phyloP scores from a whole-genome alignment of 75 land plant species.

The Cupressus sempervirens region DNA sequence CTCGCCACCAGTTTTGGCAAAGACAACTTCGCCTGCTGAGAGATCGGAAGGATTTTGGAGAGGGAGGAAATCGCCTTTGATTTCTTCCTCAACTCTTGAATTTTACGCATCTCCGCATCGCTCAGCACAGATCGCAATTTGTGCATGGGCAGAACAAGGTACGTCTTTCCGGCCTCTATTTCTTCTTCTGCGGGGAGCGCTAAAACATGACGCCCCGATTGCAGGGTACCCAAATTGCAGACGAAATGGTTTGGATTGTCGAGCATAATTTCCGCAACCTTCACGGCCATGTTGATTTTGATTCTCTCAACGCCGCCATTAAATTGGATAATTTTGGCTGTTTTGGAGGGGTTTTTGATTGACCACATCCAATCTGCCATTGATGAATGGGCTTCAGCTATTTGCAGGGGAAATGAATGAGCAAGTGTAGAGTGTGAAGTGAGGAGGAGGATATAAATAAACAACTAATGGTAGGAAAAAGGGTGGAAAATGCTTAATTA shows the following conservation, averaged over 20 bases:
- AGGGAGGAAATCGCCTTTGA: no score
- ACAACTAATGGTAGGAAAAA: no score
- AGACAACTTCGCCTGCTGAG: no score
- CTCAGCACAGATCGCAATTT: conserved; percentile 45
- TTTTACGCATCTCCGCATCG: conserved; percentile 19
- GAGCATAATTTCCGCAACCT: conserved; percentile 53
- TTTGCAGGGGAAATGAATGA: no score
- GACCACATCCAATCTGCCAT: background rate
- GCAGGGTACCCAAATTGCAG: conserved; percentile 35
- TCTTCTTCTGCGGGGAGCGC: conserved; percentile 43
- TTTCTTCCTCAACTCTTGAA: no score
- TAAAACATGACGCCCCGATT: conserved; percentile 26
- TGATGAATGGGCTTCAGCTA: no score
- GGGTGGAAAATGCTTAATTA: no score
- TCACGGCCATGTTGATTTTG: conserved; percentile 16
- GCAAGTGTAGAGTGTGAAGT: no score
- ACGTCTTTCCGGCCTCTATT: conserved; percentile 30
- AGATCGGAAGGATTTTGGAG: no score
- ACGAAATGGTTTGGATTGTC: conserved; percentile 47
- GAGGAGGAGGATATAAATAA: no score
- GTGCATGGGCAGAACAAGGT: conserved; percentile 56
- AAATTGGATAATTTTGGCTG: background rate
- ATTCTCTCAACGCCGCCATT: conserved; percentile 38
- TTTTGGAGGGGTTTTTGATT: background rate
- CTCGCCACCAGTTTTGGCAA: no score